Conservation (phyloP, 306 rosid genomes). For the Prinsepia uniflora region DNA sequence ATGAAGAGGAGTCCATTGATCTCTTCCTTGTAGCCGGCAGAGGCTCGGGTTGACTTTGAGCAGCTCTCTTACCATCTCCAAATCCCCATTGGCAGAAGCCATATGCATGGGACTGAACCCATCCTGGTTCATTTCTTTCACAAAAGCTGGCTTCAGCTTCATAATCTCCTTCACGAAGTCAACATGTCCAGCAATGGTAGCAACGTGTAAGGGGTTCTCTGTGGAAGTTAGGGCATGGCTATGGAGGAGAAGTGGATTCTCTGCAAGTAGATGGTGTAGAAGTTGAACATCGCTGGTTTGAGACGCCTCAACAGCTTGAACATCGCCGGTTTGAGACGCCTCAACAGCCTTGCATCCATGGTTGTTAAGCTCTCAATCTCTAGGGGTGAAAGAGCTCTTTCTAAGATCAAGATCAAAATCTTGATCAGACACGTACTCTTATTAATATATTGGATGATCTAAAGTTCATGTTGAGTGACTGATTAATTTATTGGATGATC, state of each 20-base stretch:
- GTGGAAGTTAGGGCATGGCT: not conserved
- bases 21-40: conserved; percentile 26
- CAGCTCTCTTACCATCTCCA: conserved; percentile 31
- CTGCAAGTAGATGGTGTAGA: conserved; percentile 13
- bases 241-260: conserved; percentile 14
- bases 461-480: too few species aligned
- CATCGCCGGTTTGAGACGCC: too few species aligned
- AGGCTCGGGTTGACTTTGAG: conserved; percentile 23
- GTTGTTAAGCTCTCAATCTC: not conserved
- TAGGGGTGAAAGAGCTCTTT: not conserved
- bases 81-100: conserved; percentile 30
- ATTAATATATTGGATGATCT: too few species aligned
- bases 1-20: conserved; percentile 36
- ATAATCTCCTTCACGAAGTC: conserved; percentile 20
- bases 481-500: too few species aligned
- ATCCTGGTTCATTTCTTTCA: conserved; percentile 19
- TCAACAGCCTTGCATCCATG: conserved; percentile 13
- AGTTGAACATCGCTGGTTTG: conserved; percentile 9
- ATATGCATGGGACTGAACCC: conserved; percentile 32
- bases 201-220: conserved; percentile 19
- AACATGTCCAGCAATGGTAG: conserved; percentile 10
- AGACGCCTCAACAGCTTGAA: conserved; percentile 21
- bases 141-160: conserved; percentile 19
- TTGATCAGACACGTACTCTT: not conserved
- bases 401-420: not conserved